Base-by-base conservation (phyloP, 225 moss, liverwort and hornwort species). In the Polytrichum commune region DNA sequence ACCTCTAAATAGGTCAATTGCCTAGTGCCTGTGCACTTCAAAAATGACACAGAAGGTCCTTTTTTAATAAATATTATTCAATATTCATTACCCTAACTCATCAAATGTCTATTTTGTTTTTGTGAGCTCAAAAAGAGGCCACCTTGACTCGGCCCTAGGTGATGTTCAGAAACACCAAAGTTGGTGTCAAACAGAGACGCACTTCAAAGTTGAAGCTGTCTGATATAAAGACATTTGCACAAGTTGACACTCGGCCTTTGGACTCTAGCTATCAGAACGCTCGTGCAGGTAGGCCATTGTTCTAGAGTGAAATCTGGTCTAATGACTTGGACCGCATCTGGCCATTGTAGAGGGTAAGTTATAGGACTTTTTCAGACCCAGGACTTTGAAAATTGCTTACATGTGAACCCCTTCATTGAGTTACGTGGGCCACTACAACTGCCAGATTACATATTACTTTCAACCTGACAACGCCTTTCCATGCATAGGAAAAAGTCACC, bases 401-500 rank as follows among this genome's bases (percentile, higher is more conserved):
- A 46, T 46, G 13, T 46, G 13, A 16, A 46, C 58, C 58, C 24
- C 58, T 24, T 58, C n/a, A 58, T 20, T 58, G 24, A 58, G 58
- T 24, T 58, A 58, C 20, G 7, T 58, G 58, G 58, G 58, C 24
- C n/a, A 23, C 58, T 58, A 58, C 58, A 58, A 58, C 24, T 58
- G 7, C 58, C 58, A 58, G n/a, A 58, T 24, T 24, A 58, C 24
- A 58, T 46, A 46, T 3, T 46, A 46, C 46, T 46, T 16, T 46
- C 46, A 46, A 46, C 46, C 46, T 46, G 46, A 46, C 46, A 46
- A 46, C 16, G 13, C 16, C 46, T 79, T 85, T 82, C 82, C 85
- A 85, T 72, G 76, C 79, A 74, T 79, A 82, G 74, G 68, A 68
- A 56, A 46, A 46, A 46, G 46, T 46, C 46, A 46, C 46, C 46